Percentiles rank a stretch among this genome's conserved stretches.
Evolutionary conservation across 768 basidiomycete genomes (phyloP).

Genomic region (Lactarius trivialis): DNA sequence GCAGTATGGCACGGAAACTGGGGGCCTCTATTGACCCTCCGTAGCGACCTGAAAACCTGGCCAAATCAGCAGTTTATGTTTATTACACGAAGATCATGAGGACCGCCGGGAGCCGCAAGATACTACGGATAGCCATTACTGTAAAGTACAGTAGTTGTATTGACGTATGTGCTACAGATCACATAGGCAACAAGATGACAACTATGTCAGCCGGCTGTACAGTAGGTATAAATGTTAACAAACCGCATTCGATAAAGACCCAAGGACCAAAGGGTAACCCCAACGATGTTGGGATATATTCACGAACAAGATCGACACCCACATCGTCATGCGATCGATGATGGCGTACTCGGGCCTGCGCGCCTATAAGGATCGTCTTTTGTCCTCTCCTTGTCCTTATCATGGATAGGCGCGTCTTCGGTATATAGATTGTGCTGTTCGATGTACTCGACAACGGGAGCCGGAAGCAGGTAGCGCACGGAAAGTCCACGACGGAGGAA

Average conservation of each 20-base stretch:
- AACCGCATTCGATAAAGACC: not conserved
- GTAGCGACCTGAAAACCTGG: not conserved
- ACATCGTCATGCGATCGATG: not conserved
- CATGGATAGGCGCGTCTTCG: slow-evolving; percentile 44
- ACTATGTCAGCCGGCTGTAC: not conserved
- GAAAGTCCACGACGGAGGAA: slow-evolving; percentile 76
- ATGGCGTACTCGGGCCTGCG: slow-evolving; percentile 10
- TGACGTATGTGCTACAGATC: not conserved
- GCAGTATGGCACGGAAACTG: not conserved
- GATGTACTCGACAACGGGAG: slow-evolving; percentile 91
- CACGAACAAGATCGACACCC: not conserved
- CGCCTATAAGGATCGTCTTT: slow-evolving; percentile 9
- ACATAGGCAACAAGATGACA: not conserved
- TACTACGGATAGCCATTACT: not conserved
- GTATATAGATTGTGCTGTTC: slow-evolving; percentile 72
- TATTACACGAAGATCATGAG: not conserved
- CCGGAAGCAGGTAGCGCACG: slow-evolving; percentile 85
- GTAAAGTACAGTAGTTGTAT: not conserved
- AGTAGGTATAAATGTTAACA: not conserved
- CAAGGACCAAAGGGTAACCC: too few relatives aligned
- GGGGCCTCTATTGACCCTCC: not conserved
- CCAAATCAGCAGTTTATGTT: not conserved
- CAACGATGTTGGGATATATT: not conserved
- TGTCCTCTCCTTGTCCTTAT: slow-evolving; percentile 28
- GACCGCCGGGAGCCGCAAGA: not conserved